phyloP scores from a whole-genome alignment of 2,329 filamentous ascomycete species.

The Fusarium humuli region DNA sequence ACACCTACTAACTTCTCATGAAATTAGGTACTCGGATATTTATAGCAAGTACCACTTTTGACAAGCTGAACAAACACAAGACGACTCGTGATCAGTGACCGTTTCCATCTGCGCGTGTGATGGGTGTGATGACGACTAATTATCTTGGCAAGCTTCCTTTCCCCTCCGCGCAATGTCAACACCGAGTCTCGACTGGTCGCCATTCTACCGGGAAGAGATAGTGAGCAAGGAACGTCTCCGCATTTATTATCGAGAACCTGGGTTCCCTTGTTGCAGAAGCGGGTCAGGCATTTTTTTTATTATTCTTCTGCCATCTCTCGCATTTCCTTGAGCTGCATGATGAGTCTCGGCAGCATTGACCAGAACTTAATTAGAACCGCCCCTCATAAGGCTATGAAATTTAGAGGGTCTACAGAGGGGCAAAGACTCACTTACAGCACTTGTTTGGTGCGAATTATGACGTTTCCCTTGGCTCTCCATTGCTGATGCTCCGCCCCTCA shows the following conservation, averaged over 20 bases:
- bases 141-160: constrained; percentile 12
- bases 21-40: not conserved
- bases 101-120: constrained; percentile 8
- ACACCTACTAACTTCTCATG: not conserved
- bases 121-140: constrained; percentile 28
- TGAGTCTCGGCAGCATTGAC: constrained; percentile 14
- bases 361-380: constrained; percentile 23
- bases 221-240: not conserved
- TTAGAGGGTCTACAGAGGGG: not conserved
- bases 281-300: constrained; percentile 22
- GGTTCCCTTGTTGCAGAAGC: constrained; percentile 14
- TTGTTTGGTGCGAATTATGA: constrained; percentile 30
- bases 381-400: constrained; percentile 17
- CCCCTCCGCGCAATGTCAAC: constrained; percentile 5
- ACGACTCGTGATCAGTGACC: constrained; percentile 6
- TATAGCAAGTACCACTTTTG: not conserved
- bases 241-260: not conserved
- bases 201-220: constrained; percentile 12
- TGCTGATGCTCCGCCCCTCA: constrained; percentile 32
- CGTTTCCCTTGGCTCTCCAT: constrained; percentile 22
- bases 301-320: not conserved
- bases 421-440: constrained; percentile 8
- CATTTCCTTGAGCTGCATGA: constrained; percentile 9
- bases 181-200: constrained; percentile 17
- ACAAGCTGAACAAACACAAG: not conserved